Evolutionary conservation across 2,329 filamentous ascomycete genomes (phyloP).

Genomic region (Ophiostoma tasmaniense): DNA sequence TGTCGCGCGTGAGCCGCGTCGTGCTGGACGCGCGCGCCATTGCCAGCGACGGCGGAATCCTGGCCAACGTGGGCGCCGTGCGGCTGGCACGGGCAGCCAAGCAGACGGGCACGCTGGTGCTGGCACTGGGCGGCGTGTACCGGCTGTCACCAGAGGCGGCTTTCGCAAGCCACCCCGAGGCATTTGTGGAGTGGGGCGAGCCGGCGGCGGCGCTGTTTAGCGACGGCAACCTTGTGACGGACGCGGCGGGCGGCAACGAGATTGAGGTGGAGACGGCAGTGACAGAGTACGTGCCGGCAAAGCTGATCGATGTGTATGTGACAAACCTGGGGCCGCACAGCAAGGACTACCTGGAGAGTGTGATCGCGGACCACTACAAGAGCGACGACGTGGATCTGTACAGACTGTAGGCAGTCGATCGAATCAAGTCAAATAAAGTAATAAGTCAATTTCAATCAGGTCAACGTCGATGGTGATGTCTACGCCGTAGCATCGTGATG

Average conservation of each 20-base stretch:
- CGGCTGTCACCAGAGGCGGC: slow-evolving; percentile 79
- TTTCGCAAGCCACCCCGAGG: slow-evolving; percentile 65
- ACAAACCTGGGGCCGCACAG: slow-evolving; percentile 57
- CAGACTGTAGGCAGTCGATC: not conserved
- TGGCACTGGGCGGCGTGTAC: slow-evolving; percentile 85
- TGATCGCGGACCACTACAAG: slow-evolving; percentile 27
- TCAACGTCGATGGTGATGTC: too few species aligned
- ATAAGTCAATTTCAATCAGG: not conserved
- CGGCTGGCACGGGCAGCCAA: slow-evolving; percentile 79
- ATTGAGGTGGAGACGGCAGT: slow-evolving; percentile 71
- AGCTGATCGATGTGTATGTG: slow-evolving; percentile 71
- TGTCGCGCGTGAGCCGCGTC: slow-evolving; percentile 93
- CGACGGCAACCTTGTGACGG: slow-evolving; percentile 62
- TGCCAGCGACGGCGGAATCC: slow-evolving; percentile 76
- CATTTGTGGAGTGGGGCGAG: slow-evolving; percentile 79
- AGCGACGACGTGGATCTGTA: slow-evolving; percentile 22
- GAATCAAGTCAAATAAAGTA: not conserved
- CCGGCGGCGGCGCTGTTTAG: slow-evolving; percentile 69
- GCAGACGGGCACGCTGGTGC: slow-evolving; percentile 72
- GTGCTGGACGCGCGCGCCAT: slow-evolving; percentile 82
- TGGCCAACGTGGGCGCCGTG: slow-evolving; percentile 75
- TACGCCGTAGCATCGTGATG: too few species aligned
- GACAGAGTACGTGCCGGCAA: slow-evolving; percentile 73
- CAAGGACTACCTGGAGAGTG: slow-evolving; percentile 24
- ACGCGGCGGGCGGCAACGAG: slow-evolving; percentile 38